Evolutionary conservation across 2,329 filamentous ascomycete genomes (phyloP), one percentile per base, ranked within the genome.

Genomic region (Paracamarosporium sp.): DNA sequence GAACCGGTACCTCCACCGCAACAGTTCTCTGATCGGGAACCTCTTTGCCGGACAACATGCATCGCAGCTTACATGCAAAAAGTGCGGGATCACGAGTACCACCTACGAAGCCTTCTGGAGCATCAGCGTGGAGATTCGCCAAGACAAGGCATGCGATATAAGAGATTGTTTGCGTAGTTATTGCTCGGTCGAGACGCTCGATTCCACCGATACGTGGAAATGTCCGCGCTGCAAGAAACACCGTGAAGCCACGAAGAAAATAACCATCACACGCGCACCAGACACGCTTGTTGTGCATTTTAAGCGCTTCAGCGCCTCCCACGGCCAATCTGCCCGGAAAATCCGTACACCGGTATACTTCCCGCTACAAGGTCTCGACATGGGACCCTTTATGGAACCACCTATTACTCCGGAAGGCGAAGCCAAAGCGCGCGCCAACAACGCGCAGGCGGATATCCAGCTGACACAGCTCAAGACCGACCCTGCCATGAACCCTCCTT

Each of bases 231-330:
- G 92, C 81, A 88, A 89, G 61, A 83, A 82, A 56, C 85, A 86
- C 53, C 85, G 88, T 22, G 85, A 86, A 59, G 90, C 87, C 5
- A 87, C 85, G 30, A 91, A 91, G 69, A 87, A 87, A 60, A 86
- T 90, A 57, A 89, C 87, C 46, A 86, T 96, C 56, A 93, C 90
- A 8, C 88, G 92, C 7, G 86, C 93, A 27, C 93, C 94, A 0
- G 87, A 91, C 51, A 87, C 93, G 55, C 82, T 97, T 7, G 90
- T 93, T 55, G 80, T 97, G 17, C 87, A 89, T 61, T 88, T 96
- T 76, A 90, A 91, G 69, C 87, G 88, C 4, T 90, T 90, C 74
- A 83, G 82, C 13, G 84, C 85, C 4, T 83, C 82, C 38, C 83
- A 83, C 77, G 15, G 83, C 84, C 58, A 82, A 80, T 54, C 45